A percentile compares a stretch with the other conserved stretches of the same genome.
phyloP scores from a whole-genome alignment of 331 rosid species.

The Quercus lobata region DNA sequence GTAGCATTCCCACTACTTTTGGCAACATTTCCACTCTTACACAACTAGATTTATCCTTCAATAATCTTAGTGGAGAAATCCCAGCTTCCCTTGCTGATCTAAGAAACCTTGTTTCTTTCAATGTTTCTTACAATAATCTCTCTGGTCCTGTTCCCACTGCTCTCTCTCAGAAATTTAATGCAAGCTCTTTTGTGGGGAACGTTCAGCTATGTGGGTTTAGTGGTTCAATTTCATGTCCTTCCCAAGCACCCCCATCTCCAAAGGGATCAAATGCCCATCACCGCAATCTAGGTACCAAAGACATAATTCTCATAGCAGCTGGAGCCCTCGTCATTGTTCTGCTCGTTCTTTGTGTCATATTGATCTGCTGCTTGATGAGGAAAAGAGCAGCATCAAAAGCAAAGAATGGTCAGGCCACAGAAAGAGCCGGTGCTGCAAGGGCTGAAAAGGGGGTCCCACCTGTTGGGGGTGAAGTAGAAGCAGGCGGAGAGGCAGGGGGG shows the following conservation, averaged over 20 bases:
- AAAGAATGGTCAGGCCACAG: constrained; percentile 36
- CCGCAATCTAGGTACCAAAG: constrained; percentile 65
- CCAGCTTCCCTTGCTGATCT: constrained; percentile 55
- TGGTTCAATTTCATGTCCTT: constrained; percentile 57
- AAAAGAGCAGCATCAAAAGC: constrained; percentile 51
- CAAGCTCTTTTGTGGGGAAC: constrained; percentile 78
- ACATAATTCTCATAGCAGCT: constrained; percentile 80
- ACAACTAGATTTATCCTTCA: constrained; percentile 68
- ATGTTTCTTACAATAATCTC: constrained; percentile 79
- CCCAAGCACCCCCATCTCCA: constrained; percentile 41
- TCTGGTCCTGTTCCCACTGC: constrained; percentile 72
- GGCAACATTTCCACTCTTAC: constrained; percentile 62
- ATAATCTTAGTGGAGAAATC: constrained; percentile 70
- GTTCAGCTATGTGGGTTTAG: constrained; percentile 73
- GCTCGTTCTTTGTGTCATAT: constrained; percentile 52
- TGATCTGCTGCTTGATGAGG: constrained; percentile 56
- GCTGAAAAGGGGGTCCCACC: constrained; percentile 61
- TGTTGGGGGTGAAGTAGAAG: constrained; percentile 43
- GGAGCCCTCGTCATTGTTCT: constrained; percentile 61
- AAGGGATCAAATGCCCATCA: constrained; percentile 29
- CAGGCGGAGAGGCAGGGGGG: constrained; percentile 71
- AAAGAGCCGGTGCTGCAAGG: constrained; percentile 27
- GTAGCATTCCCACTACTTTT: constrained; percentile 56
- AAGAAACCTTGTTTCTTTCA: constrained; percentile 43
- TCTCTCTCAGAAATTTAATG: constrained; percentile 62